These are phyloP conservation scores for Phytophthora hybrid DNA, from an alignment of 352 stramenopile genomes.

Conservation along the genomic window DNA sequence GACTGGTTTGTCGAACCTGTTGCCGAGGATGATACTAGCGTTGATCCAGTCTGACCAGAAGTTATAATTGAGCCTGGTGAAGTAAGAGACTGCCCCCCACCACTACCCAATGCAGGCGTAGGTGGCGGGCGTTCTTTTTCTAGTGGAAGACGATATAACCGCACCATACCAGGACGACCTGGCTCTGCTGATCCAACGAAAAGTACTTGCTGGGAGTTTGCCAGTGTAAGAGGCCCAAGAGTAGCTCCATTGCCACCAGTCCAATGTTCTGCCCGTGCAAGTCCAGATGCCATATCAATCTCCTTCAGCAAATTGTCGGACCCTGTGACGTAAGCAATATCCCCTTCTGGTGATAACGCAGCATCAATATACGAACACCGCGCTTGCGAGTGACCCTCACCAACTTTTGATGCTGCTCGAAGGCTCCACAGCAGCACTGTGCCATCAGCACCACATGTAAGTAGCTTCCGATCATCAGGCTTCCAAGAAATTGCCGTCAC, in stretches of 20 bases:
- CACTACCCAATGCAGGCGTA: constrained; percentile 20
- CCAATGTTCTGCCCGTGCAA: constrained; percentile 67
- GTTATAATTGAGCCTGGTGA: constrained; percentile 33
- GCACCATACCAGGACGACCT: constrained; percentile 69
- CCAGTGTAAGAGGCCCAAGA: constrained; percentile 85
- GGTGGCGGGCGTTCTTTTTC: constrained; percentile 55
- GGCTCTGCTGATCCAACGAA: constrained; percentile 89
- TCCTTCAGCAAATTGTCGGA: constrained; percentile 92
- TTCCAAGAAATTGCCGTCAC: constrained; percentile 87
- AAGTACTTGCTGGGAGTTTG: constrained; percentile 89
- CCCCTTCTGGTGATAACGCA: constrained; percentile 63
- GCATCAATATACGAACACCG: constrained; percentile 79
- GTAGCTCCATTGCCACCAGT: constrained; percentile 42
- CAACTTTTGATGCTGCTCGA: constrained; percentile 74
- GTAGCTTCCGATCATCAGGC: constrained; percentile 75
- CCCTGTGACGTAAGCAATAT: constrained; percentile 90
- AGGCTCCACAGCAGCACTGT: constrained; percentile 84
- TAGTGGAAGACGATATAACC: constrained; percentile 76
- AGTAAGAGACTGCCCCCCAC: constrained; percentile 9
- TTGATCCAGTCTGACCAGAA: constrained; percentile 26
- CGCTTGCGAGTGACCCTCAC: constrained; percentile 81
- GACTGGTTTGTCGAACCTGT: constrained; percentile 32
- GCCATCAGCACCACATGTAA: constrained; percentile 81
- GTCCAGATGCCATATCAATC: constrained; percentile 81
- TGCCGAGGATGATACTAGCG: constrained; percentile 10